A percentile compares a stretch with the other conserved stretches of the same genome.
phyloP scores from a whole-genome alignment of 176 grass and related monocot genomes.

The Musa acuminata region DNA sequence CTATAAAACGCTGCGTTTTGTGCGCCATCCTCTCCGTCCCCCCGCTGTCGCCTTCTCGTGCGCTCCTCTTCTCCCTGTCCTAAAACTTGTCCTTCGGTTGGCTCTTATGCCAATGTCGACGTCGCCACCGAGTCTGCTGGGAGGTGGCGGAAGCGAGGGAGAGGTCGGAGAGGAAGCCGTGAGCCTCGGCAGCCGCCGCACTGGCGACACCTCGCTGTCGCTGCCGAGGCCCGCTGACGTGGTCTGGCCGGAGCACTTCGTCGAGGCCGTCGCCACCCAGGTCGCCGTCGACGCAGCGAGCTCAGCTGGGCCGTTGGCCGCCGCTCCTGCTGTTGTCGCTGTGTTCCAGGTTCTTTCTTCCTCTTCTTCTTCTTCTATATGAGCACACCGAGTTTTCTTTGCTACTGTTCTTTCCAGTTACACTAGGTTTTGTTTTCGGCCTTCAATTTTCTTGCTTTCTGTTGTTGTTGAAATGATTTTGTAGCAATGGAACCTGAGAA shows the following conservation, averaged over 20 bases:
- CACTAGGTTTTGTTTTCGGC: not conserved
- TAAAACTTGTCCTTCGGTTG: not conserved
- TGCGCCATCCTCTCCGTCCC: not conserved
- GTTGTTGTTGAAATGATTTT: not conserved
- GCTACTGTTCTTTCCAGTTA: not conserved
- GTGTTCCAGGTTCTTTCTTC: constrained; percentile 1
- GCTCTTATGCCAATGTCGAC: not conserved
- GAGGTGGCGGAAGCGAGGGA: not conserved
- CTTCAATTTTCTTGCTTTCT: not conserved
- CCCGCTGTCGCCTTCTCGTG: not conserved
- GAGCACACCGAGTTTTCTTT: not conserved
- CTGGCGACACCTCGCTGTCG: not conserved
- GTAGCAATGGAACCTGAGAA: no score
- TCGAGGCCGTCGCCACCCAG: not conserved
- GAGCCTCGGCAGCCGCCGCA: not conserved
- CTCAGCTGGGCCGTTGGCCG: not conserved
- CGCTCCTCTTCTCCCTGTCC: not conserved
- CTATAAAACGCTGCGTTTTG: not conserved
- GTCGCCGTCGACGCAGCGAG: not conserved
- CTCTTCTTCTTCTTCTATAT: not conserved
- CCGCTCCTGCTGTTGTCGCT: not conserved
- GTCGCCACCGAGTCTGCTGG: not conserved
- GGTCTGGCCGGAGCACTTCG: constrained; percentile 4
- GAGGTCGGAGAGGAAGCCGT: not conserved
- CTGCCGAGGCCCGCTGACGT: not conserved